A percentile compares a stretch with the other conserved stretches of the same genome.
Conservation (phyloP, 805 yeast genomes). For the Starmerella geochares region DNA sequence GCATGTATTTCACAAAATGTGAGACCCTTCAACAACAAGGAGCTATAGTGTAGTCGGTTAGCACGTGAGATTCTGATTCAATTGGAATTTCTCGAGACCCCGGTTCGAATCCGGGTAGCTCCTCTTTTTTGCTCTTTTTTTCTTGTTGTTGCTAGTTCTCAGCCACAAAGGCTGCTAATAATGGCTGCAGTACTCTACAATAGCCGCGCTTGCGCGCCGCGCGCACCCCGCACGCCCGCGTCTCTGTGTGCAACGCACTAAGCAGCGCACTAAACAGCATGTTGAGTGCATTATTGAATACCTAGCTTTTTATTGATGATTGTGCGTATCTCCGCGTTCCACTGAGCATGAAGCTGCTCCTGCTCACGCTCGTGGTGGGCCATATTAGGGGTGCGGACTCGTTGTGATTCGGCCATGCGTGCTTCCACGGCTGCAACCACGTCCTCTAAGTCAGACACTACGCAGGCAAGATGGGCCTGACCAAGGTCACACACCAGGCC, state of each 20-base stretch:
- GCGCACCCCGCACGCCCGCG: too few relatives aligned
- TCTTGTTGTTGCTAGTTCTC: neutral
- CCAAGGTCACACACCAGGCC: neutral
- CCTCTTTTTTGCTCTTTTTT: conserved; percentile 13
- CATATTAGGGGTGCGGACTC: neutral
- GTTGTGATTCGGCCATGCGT: neutral
- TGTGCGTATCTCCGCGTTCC: neutral
- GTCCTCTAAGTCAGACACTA: neutral
- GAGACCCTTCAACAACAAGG: conserved; percentile 4
- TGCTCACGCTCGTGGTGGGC: neutral
- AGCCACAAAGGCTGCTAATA: too few relatives aligned
- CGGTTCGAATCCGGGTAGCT: conserved; percentile 27
- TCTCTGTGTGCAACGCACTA: too few relatives aligned
- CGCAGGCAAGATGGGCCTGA: neutral
- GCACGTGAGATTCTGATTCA: conserved; percentile 25
- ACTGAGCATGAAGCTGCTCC: neutral
- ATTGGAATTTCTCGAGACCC: conserved; percentile 25
- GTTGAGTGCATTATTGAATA: neutral
- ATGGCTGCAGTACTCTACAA: too few relatives aligned
- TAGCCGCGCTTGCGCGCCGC: too few relatives aligned
- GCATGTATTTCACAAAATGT: neutral
- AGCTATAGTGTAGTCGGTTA: conserved; percentile 26
- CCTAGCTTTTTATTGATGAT: neutral
- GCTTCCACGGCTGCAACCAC: neutral
- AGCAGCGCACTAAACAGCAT: too few relatives aligned